Evolutionary conservation across 768 basidiomycete species (phyloP), one percentile per base, ranked within the genome.

Genomic region (Amyloporia xantha): DNA sequence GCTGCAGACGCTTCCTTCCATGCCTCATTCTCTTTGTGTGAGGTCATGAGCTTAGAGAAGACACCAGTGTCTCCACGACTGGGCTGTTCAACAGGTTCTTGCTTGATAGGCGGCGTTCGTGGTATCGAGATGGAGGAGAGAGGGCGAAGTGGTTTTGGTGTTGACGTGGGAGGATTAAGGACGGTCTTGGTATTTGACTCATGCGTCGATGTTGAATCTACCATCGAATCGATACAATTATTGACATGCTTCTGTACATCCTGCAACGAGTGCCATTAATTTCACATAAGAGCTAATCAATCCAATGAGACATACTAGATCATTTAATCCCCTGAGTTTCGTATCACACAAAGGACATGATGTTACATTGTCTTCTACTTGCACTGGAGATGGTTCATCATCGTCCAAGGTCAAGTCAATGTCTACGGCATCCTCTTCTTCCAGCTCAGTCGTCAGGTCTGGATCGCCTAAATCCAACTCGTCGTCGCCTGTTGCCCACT

Each of bases 1-100:
- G 66, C 70, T 13, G 67, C 62, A 15, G 78, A 68, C 0, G 84
- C 92, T 63, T 91, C 87, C 59, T 84, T 86, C 93, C 94, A 97
- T 2, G 79, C 78, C 51, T 83, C 82, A 41, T 78, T 79, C 60
- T 95, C 91, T 54, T 83, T 84, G 55, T 81, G 73, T 1, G 86
- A 84, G n/a, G 82, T 76, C 93, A 98, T 96, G 33, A 98, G 74
- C n/a, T 87, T 72, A 0, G 84, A 84, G 65, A 94, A 97, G 0
- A 53, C 26, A 40, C 60, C 58, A 7, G 30, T 33, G 30, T 15
- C 30, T 7, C 30, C n/a, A n/a, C n/a, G n/a, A 33, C 30, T 33
- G n/a, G n/a, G n/a, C n/a, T n/a, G n/a, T n/a, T n/a, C n/a, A n/a
- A 3, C 6, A 11, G 21, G 21, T 27, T 50, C 48, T 24, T 47